Percentiles rank a stretch among this genome's conserved stretches.
These are phyloP conservation scores for Eucalyptus curtisii DNA, from an alignment of 345 rosid species.

Conservation along the genomic window DNA sequence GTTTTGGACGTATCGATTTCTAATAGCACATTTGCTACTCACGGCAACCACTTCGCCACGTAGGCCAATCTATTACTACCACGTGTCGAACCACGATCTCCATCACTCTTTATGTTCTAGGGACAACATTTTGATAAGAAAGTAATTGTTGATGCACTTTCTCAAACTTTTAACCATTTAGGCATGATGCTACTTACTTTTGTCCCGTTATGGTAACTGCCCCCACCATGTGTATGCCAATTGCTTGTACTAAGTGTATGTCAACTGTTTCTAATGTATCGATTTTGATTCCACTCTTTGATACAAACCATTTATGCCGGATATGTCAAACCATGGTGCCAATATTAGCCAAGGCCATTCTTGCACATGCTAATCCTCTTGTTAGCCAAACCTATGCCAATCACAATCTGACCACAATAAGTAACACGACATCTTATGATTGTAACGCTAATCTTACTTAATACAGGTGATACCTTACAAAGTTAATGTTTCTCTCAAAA, in stretches of 20 bases:
- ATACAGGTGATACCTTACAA: not conserved
- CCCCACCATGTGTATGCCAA: not conserved
- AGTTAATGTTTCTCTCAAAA: not conserved
- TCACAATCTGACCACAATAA: not conserved
- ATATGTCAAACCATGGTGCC: not conserved
- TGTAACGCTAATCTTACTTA: rapidly evolving
- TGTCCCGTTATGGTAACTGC: not conserved
- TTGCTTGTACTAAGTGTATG: not conserved
- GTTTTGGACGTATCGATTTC: not conserved
- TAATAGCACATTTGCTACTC: not conserved
- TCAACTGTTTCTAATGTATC: not conserved
- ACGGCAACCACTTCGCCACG: not conserved
- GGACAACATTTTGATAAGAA: not conserved
- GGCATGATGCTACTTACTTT: not conserved
- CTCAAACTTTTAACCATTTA: not conserved
- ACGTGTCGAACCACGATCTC: not conserved
- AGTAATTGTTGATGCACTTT: not conserved
- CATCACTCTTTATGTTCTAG: not conserved
- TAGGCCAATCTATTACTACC: not conserved
- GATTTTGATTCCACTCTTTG: not conserved
- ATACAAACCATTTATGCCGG: not conserved
- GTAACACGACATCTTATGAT: not conserved
- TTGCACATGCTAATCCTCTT: not conserved
- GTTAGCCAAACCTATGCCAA: not conserved
- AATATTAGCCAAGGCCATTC: not conserved